A percentile compares a stretch with the other conserved stretches of the same genome.
These are phyloP conservation scores for Aspergillus leporis DNA, from an alignment of 495 filamentous ascomycete species.

Conservation along the genomic window DNA sequence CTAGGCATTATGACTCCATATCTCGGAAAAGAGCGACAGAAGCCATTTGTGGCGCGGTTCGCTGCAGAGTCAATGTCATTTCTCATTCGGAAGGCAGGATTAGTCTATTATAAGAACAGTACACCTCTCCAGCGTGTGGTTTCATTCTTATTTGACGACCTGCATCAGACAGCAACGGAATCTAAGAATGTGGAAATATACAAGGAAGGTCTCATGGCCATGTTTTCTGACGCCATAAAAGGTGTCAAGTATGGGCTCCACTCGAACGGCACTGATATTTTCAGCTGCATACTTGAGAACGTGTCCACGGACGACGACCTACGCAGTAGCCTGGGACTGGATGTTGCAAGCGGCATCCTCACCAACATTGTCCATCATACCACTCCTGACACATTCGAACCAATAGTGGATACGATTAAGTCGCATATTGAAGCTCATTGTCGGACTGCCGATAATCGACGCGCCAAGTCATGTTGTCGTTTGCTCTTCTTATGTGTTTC, in stretches of 20 bases:
- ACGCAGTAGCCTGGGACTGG: conserved; percentile 47
- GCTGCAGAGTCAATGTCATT: conserved; percentile 95
- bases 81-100: conserved; percentile 81
- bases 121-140: conserved; percentile 66
- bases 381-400: conserved; percentile 60
- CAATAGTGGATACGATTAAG: conserved; percentile 59
- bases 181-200: conserved; percentile 57
- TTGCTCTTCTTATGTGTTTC: conserved; percentile 67
- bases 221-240: conserved; percentile 87
- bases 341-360: conserved; percentile 72
- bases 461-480: conserved; percentile 54
- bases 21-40: conserved; percentile 79
- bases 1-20: conserved; percentile 81
- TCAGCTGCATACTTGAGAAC: conserved; percentile 59
- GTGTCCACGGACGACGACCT: conserved; percentile 52
- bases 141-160: conserved; percentile 65
- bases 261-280: conserved; percentile 73
- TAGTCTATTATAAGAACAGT: conserved; percentile 68
- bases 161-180: conserved; percentile 52
- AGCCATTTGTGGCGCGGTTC: conserved; percentile 82
- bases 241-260: conserved; percentile 77
- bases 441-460: conserved; percentile 32
- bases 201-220: conserved; percentile 82
- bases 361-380: conserved; percentile 81
- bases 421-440: conserved; percentile 46